Percentiles rank a stretch among this genome's conserved stretches.
Evolutionary conservation across 371 early-diverging fungal species (phyloP).

Genomic region (Mortierella sp.): DNA sequence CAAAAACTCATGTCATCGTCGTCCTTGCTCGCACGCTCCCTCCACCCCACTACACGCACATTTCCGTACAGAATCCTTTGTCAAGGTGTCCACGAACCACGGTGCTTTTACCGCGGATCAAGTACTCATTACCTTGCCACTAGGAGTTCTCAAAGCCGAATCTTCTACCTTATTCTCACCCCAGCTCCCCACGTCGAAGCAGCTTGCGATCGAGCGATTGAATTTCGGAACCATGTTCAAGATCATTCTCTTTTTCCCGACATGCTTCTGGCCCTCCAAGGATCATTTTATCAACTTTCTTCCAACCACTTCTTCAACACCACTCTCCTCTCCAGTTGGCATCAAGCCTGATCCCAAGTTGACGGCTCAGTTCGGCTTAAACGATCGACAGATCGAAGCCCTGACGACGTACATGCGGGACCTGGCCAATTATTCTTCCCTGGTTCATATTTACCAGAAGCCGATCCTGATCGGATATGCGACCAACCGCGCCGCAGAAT

Average conservation of each 20-base stretch:
- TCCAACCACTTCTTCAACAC: conserved; percentile 5
- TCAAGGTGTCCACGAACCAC: conserved; percentile 31
- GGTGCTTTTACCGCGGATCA: conserved; percentile 33
- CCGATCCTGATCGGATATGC: conserved; percentile 48
- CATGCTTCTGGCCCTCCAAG: conserved; percentile 45
- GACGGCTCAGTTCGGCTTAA: conserved; percentile 9
- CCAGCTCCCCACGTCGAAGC: conserved; percentile 32
- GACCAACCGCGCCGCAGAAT: conserved; percentile 46
- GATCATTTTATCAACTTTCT: conserved; percentile 50
- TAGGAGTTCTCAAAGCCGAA: conserved; percentile 47
- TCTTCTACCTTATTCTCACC: conserved; percentile 28
- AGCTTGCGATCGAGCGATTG: conserved; percentile 34
- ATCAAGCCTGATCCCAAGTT: conserved; percentile 4
- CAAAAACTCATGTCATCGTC: too few species aligned
- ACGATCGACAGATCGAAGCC: conserved; percentile 19
- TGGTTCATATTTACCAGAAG: conserved; percentile 31
- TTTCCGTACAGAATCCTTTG: conserved; percentile 16
- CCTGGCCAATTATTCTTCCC: conserved; percentile 43
- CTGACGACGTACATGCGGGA: conserved; percentile 34
- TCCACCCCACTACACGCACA: too few species aligned
- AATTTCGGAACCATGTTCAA: conserved; percentile 53
- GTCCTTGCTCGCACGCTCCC: too few species aligned
- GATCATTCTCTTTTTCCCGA: conserved; percentile 34
- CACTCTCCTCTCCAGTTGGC: background rate
- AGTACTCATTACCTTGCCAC: conserved; percentile 44